phyloP scores from a whole-genome alignment of 2,329 filamentous ascomycete genomes.

The Stachybotrys chlorohalonatus region DNA sequence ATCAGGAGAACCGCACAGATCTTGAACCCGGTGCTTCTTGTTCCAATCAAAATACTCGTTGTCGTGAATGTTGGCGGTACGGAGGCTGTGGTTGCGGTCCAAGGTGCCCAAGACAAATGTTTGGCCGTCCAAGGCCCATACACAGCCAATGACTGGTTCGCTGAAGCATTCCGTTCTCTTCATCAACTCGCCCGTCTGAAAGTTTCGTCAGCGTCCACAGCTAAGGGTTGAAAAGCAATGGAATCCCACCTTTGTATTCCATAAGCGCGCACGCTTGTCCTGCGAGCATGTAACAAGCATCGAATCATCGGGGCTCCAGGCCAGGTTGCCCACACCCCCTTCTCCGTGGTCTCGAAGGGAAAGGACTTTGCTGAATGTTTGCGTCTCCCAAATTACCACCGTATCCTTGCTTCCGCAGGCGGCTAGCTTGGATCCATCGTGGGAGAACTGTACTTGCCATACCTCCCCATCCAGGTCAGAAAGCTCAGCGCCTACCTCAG shows the following conservation, averaged over 20 bases:
- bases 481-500: constrained; percentile 61
- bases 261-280: constrained; percentile 66
- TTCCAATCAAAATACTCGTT: constrained; percentile 57
- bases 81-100: constrained; percentile 56
- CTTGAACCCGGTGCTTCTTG: constrained; percentile 67
- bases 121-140: constrained; percentile 74
- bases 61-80: constrained; percentile 60
- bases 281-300: constrained; percentile 77
- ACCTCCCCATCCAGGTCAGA: constrained; percentile 71
- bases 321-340: constrained; percentile 65
- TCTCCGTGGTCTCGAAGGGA: constrained; percentile 54
- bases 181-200: constrained; percentile 53
- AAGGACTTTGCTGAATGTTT: constrained; percentile 42
- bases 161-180: constrained; percentile 59
- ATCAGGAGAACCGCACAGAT: constrained; percentile 74
- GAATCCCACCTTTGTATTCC: constrained; percentile 56
- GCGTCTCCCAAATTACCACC: constrained; percentile 76
- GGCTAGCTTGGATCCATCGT: constrained; percentile 74
- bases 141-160: constrained; percentile 81
- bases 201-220: not conserved
- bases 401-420: constrained; percentile 68
- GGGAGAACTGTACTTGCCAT: constrained; percentile 86
- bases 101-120: constrained; percentile 74
- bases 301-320: constrained; percentile 87
- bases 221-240: constrained; percentile 2